phyloP scores from a whole-genome alignment of 2,329 filamentous ascomycete species.

The Colletotrichum orchidophilum region DNA sequence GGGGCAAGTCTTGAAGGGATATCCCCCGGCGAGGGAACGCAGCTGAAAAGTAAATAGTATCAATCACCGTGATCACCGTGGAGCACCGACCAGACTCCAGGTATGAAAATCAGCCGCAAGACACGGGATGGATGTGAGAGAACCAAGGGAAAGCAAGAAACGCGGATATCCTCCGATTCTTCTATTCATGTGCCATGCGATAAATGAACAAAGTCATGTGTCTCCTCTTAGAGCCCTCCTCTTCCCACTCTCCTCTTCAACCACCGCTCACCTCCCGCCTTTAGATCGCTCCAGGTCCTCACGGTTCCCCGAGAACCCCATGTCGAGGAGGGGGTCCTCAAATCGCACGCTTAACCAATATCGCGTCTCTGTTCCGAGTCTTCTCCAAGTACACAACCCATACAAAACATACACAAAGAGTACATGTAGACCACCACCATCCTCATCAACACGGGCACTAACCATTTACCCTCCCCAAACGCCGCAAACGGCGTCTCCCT shows the following conservation, averaged over 20 bases:
- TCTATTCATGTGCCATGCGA: constrained; percentile 3
- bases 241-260: neutral
- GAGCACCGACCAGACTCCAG: neutral
- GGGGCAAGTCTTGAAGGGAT: neutral
- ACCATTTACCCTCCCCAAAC: neutral
- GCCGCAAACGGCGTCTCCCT: neutral
- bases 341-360: neutral
- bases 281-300: neutral
- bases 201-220: constrained; percentile 8
- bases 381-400: neutral
- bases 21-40: neutral
- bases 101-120: neutral
- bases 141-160: neutral
- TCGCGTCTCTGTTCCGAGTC: neutral
- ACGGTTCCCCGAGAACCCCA: neutral
- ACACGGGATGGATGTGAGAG: neutral
- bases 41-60: neutral
- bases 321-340: neutral
- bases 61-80: too few relatives aligned
- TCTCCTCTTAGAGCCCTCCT: neutral
- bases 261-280: neutral
- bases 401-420: neutral
- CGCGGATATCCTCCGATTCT: neutral
- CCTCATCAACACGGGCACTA: neutral
- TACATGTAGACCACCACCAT: neutral